A percentile compares a stretch with the other conserved stretches of the same genome.
phyloP scores from a whole-genome alignment of 192 early-diverging fungal species.

The Backusella parvicylindrica region DNA sequence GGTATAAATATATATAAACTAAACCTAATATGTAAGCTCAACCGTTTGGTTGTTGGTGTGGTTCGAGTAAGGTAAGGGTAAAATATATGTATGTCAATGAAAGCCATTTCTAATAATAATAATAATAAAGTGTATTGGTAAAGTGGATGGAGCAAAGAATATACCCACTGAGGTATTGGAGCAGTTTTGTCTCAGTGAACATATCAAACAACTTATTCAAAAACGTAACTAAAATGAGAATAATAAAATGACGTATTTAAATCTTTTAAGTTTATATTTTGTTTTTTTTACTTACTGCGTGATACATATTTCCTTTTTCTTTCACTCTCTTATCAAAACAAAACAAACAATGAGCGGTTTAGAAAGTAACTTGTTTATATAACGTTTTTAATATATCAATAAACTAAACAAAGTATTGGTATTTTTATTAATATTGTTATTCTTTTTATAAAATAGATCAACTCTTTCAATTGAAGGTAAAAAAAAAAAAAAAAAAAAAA shows the following conservation, averaged over 20 bases:
- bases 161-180: slow-evolving; percentile 34
- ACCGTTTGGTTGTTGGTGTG: slow-evolving; percentile 52
- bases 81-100: background rate
- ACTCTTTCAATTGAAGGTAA: slow-evolving; percentile 33
- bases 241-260: background rate
- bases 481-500: no score
- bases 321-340: background rate
- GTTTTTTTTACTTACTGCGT: background rate
- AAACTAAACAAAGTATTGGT: background rate
- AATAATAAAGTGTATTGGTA: slow-evolving; percentile 34
- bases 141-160: slow-evolving; percentile 41
- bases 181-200: slow-evolving; percentile 37
- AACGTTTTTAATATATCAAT: no score
- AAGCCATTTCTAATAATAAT: background rate
- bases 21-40: slow-evolving; percentile 10
- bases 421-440: background rate
- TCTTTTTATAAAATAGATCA: slow-evolving; percentile 15
- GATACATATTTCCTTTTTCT: background rate
- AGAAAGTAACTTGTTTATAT: slow-evolving; percentile 23
- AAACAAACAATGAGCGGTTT: slow-evolving; percentile 14
- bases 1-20: background rate
- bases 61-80: slow-evolving; percentile 23
- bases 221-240: slow-evolving; percentile 22
- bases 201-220: slow-evolving; percentile 40
- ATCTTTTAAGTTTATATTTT: background rate